Percentiles rank a stretch among this genome's conserved stretches.
These are phyloP conservation scores for Pythium periplocum DNA, from an alignment of 352 stramenopile genomes.

Conservation along the genomic window DNA sequence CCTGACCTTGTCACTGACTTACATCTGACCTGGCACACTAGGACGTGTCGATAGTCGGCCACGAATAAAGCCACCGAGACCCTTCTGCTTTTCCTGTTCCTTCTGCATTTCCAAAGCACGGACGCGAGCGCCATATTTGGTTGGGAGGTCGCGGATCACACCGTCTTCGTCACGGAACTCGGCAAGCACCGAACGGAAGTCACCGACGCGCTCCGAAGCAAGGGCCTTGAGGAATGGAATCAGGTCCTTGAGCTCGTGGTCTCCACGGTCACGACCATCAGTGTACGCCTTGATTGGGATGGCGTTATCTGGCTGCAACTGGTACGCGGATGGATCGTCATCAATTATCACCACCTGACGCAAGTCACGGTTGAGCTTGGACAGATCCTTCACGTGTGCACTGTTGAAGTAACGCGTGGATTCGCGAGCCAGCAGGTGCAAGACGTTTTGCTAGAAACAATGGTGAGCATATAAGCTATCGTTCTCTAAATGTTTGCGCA, in stretches of 20 bases:
- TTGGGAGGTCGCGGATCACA: conserved; percentile 66
- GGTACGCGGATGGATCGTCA: conserved; percentile 72
- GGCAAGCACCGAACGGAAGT: conserved; percentile 70
- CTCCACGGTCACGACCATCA: conserved; percentile 69
- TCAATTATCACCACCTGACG: conserved; percentile 83
- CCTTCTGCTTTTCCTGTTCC: conserved; percentile 75
- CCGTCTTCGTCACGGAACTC: conserved; percentile 84
- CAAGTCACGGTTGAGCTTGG: conserved; percentile 75
- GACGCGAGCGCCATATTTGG: conserved; percentile 76
- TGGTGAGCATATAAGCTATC: too few species aligned
- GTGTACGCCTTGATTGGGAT: conserved; percentile 79
- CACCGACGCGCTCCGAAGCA: conserved; percentile 62
- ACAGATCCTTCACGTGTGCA: conserved; percentile 79
- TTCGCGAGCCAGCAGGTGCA: conserved; percentile 81
- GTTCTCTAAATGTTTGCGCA: background rate
- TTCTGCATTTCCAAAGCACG: conserved; percentile 78
- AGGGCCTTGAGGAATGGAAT: conserved; percentile 85
- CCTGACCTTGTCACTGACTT: background rate
- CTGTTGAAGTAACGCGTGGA: conserved; percentile 80
- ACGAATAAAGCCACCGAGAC: conserved; percentile 77
- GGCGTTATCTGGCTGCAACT: conserved; percentile 81
- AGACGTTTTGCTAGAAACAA: conserved; percentile 41
- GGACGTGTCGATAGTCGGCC: conserved; percentile 67
- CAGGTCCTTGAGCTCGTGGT: conserved; percentile 74
- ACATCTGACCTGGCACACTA: conserved; percentile 18